Evolutionary conservation across 331 rosid species (phyloP).

Genomic region (Stylosanthes scabra): DNA sequence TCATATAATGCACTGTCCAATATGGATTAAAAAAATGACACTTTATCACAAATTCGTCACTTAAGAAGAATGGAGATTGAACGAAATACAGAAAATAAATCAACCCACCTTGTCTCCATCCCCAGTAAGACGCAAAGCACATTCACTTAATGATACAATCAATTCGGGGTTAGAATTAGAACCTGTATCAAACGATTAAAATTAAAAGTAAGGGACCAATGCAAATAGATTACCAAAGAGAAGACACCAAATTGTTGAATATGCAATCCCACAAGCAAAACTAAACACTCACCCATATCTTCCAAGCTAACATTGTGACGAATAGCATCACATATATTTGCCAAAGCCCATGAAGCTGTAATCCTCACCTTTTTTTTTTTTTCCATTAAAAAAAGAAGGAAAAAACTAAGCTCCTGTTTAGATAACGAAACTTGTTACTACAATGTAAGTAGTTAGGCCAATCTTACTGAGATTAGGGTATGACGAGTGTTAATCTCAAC

Average conservation of each 20-base stretch:
- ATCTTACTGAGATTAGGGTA: slow-evolving; percentile 71
- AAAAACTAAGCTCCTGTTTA: slow-evolving; percentile 30
- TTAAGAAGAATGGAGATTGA: slow-evolving; percentile 4
- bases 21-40: neutral
- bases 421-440: neutral
- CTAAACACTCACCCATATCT: slow-evolving; percentile 62
- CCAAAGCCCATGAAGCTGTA: slow-evolving; percentile 99
- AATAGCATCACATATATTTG: slow-evolving; percentile 88
- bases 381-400: slow-evolving; percentile 39
- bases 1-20: slow-evolving; percentile 15
- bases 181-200: slow-evolving; percentile 47
- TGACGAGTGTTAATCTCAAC: slow-evolving; percentile 80
- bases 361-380: slow-evolving; percentile 60
- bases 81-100: slow-evolving; percentile 6
- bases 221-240: neutral
- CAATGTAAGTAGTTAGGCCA: slow-evolving; percentile 3
- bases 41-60: neutral
- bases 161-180: slow-evolving; percentile 50
- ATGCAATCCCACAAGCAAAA: slow-evolving; percentile 24
- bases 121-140: slow-evolving; percentile 78
- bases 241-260: slow-evolving; percentile 18
- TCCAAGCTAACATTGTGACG: slow-evolving; percentile 57
- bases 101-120: slow-evolving; percentile 88
- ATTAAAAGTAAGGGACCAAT: neutral
- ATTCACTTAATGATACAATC: slow-evolving; percentile 65